Evolutionary conservation across 2,329 filamentous ascomycete genomes (phyloP).

Genomic region (Domatiomyces catenatus): DNA sequence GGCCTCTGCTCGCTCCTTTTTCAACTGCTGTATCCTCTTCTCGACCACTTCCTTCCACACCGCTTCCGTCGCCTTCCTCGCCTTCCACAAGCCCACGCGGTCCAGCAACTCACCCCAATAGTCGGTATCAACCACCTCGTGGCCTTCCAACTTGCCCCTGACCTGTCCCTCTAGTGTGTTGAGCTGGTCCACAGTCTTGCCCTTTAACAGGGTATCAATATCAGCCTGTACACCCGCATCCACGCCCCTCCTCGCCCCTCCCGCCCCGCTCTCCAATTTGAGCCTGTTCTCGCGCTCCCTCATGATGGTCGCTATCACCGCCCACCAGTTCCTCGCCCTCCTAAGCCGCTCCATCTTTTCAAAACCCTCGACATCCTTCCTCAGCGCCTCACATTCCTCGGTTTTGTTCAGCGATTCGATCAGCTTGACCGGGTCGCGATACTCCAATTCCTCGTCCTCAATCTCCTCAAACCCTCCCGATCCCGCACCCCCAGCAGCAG

Average conservation of each 20-base stretch:
- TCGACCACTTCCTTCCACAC: slow-evolving; percentile 63
- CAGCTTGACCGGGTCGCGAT: slow-evolving; percentile 67
- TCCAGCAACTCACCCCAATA: slow-evolving; percentile 92
- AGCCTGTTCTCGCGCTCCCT: slow-evolving; percentile 56
- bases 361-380: slow-evolving; percentile 69
- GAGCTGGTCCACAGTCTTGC: slow-evolving; percentile 78
- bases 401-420: slow-evolving; percentile 53
- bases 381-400: slow-evolving; percentile 55
- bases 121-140: slow-evolving; percentile 87
- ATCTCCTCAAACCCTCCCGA: slow-evolving; percentile 41
- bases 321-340: slow-evolving; percentile 80
- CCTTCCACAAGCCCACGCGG: slow-evolving; percentile 78
- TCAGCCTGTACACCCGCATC: slow-evolving; percentile 63
- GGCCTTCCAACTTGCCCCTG: slow-evolving; percentile 64
- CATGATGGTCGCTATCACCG: slow-evolving; percentile 70
- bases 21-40: slow-evolving; percentile 50
- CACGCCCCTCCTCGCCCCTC: slow-evolving; percentile 56
- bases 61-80: slow-evolving; percentile 65
- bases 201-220: slow-evolving; percentile 70
- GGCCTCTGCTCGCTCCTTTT: slow-evolving; percentile 45
- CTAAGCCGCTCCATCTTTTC: slow-evolving; percentile 62
- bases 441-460: slow-evolving; percentile 57
- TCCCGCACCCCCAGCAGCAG: neutral
- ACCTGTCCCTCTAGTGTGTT: slow-evolving; percentile 77
- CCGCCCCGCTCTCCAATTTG: slow-evolving; percentile 32